Evolutionary conservation across 352 stramenopile genomes (phyloP).

Genomic region (Thraustochytrium striatum): DNA sequence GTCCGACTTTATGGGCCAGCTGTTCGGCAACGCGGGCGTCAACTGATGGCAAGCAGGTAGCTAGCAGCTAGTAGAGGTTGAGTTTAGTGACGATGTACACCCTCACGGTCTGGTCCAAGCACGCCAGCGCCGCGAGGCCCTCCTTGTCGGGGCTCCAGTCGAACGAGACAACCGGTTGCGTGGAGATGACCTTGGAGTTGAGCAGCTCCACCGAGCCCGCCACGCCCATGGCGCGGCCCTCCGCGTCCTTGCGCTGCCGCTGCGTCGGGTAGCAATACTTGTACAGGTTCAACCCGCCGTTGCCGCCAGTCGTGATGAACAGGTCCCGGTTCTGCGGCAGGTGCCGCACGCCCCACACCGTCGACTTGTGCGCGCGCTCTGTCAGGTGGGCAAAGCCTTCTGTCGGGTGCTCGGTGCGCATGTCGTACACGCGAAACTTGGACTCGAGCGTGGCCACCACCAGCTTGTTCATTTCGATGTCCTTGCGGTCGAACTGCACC

Average conservation of each 20-base stretch:
- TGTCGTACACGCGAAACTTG: conserved; percentile 89
- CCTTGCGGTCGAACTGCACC: conserved; percentile 88
- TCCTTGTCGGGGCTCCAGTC: conserved; percentile 91
- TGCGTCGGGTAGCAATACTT: conserved; percentile 82
- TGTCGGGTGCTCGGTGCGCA: conserved; percentile 80
- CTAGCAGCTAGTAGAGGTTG: conserved; percentile 46
- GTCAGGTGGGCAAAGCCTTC: conserved; percentile 84
- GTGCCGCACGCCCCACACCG: conserved; percentile 87
- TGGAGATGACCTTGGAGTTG: conserved; percentile 87
- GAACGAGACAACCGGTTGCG: conserved; percentile 90
- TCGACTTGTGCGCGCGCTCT: conserved; percentile 88
- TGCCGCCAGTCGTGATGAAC: conserved; percentile 91
- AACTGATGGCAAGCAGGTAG: neutral
- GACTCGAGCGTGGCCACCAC: conserved; percentile 89
- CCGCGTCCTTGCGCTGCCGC: conserved; percentile 73
- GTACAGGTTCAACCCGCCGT: conserved; percentile 94
- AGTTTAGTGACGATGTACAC: conserved; percentile 93
- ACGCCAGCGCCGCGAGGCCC: conserved; percentile 81
- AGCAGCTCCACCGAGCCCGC: conserved; percentile 85
- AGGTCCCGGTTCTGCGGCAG: conserved; percentile 91
- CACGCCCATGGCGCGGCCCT: conserved; percentile 75
- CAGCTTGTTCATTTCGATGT: conserved; percentile 97
- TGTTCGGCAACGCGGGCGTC: conserved; percentile 8
- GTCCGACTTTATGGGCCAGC: neutral
- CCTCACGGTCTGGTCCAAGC: conserved; percentile 88